These are phyloP conservation scores for rapeseed (Brassica napus) DNA, from an alignment of 345 rosid genomes.

Conservation along the genomic window DNA sequence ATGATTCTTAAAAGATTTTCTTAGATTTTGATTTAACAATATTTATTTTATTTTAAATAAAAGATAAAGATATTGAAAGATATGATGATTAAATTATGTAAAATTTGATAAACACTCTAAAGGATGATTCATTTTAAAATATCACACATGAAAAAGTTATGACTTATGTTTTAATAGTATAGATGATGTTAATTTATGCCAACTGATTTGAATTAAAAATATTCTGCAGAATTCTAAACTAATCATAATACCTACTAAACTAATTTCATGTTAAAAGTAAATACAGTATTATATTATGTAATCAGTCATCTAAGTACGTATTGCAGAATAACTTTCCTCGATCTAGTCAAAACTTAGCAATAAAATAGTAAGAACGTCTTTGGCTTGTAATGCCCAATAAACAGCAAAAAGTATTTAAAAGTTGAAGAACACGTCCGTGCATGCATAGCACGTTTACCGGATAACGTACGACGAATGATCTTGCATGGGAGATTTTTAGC, in stretches of 20 bases:
- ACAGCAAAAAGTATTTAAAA: constrained; percentile 8
- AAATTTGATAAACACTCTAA: too few species aligned
- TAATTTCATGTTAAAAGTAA: background rate
- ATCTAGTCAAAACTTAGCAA: constrained; percentile 18
- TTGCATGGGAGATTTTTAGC: constrained; percentile 56
- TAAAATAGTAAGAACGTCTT: constrained; percentile 12
- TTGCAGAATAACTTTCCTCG: constrained; percentile 18
- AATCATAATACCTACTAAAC: constrained; percentile 20
- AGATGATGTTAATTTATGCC: background rate
- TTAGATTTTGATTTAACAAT: too few species aligned
- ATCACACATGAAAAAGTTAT: too few species aligned
- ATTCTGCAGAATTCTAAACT: background rate
- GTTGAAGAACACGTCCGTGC: constrained; percentile 32
- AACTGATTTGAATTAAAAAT: background rate
- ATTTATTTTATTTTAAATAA: too few species aligned
- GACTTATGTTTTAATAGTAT: too few species aligned
- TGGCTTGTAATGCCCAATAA: constrained; percentile 23
- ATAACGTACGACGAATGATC: constrained; percentile 47
- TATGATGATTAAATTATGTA: too few species aligned
- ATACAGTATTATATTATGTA: background rate
- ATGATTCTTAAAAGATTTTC: too few species aligned
- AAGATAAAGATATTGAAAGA: too few species aligned
- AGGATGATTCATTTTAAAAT: too few species aligned
- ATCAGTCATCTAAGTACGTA: background rate
- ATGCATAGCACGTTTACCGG: constrained; percentile 58